phyloP scores from a whole-genome alignment of 345 rosid genomes.

The Microthlaspi erraticum region DNA sequence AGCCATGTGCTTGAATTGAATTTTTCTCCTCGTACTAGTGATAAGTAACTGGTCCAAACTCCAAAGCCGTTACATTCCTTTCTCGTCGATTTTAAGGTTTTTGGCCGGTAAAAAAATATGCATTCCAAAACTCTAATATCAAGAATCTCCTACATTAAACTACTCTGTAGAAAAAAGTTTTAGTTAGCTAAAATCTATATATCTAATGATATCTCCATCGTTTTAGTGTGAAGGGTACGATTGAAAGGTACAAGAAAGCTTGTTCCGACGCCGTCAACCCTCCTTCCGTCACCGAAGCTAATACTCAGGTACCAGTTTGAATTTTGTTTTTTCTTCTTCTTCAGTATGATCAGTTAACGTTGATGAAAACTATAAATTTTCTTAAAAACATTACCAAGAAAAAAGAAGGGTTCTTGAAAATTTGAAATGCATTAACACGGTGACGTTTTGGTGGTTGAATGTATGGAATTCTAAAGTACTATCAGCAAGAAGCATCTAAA shows the following conservation, averaged over 20 bases:
- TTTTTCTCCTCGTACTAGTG: background rate
- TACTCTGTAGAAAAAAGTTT: background rate
- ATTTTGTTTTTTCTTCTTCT: background rate
- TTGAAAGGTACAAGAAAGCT: constrained; percentile 91
- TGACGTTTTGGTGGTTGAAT: constrained; percentile 36
- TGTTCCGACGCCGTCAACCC: constrained; percentile 63
- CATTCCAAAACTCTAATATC: background rate
- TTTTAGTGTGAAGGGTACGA: constrained; percentile 76
- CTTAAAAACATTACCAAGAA: constrained; percentile 7
- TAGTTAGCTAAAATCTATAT: background rate
- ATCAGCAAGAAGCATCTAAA: constrained; percentile 94
- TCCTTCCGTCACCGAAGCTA: constrained; percentile 76
- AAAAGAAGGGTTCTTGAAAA: constrained; percentile 6
- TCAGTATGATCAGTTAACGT: background rate
- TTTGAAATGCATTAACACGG: background rate
- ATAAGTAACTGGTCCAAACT: constrained; percentile 17
- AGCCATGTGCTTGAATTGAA: constrained; percentile 8
- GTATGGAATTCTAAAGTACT: constrained; percentile 52
- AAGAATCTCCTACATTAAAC: background rate
- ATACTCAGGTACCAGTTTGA: constrained; percentile 70
- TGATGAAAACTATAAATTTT: background rate
- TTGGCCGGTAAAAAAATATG: background rate
- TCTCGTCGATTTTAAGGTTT: constrained; percentile 34
- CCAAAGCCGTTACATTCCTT: constrained; percentile 22
- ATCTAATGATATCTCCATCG: background rate